A percentile compares a stretch with the other conserved stretches of the same genome.
Conservation (phyloP, 306 rosid genomes). For the Herpetospermum pedunculosum region DNA sequence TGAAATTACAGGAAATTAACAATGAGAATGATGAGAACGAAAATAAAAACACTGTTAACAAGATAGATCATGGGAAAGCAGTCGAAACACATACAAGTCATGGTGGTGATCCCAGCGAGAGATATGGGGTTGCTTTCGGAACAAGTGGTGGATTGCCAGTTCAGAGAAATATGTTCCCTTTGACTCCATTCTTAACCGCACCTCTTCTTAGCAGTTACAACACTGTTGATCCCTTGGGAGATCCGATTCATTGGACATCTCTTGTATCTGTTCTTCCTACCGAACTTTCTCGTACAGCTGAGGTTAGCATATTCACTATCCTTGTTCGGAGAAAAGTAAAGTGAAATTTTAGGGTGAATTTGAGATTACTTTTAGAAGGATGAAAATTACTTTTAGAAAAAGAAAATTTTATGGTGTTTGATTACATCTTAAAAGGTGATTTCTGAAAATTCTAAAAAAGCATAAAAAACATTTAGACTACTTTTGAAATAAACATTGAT, state of each 20-base stretch:
- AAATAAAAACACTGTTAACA: constrained; percentile 57
- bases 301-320: constrained; percentile 49
- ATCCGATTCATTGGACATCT: constrained; percentile 86
- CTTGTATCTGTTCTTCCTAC: constrained; percentile 70
- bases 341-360: not conserved
- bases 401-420: not conserved
- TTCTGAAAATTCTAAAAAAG: not conserved
- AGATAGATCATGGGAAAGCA: constrained; percentile 77
- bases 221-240: constrained; percentile 62
- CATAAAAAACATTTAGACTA: not conserved
- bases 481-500: not conserved
- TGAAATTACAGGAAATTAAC: constrained; percentile 44
- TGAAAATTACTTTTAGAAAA: not conserved
- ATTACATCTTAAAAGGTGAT: not conserved
- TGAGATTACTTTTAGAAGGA: not conserved
- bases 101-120: constrained; percentile 32
- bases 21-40: constrained; percentile 68
- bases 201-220: constrained; percentile 75
- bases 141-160: constrained; percentile 62
- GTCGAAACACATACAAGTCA: constrained; percentile 56
- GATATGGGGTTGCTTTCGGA: constrained; percentile 50
- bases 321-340: not conserved
- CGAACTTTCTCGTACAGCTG: constrained; percentile 48
- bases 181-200: constrained; percentile 69
- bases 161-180: constrained; percentile 69